Evolutionary conservation across 306 rosid genomes (phyloP).

Genomic region (Geum urbanum): DNA sequence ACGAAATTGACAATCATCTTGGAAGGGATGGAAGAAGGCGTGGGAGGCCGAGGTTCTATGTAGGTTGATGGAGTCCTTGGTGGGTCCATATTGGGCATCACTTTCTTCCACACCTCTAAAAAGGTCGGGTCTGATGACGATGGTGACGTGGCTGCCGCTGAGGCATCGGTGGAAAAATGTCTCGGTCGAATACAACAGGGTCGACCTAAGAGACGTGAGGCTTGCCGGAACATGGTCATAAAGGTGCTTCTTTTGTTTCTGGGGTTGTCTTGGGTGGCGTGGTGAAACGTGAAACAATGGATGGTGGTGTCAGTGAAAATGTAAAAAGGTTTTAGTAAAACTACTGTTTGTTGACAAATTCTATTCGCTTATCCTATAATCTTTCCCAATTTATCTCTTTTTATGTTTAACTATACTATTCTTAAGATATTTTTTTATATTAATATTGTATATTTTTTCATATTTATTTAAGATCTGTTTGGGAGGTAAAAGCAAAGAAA

Average conservation of each 20-base stretch:
- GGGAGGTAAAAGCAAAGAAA: no score
- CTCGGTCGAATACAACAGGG: slow-evolving; percentile 23
- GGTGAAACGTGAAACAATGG: neutral
- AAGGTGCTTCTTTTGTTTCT: neutral
- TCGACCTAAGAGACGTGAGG: slow-evolving; percentile 42
- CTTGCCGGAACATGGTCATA: slow-evolving; percentile 60
- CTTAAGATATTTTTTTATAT: no score
- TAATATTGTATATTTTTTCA: no score
- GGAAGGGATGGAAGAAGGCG: slow-evolving; percentile 55
- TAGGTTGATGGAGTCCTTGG: slow-evolving; percentile 63
- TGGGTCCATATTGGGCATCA: slow-evolving; percentile 51
- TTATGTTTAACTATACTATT: no score
- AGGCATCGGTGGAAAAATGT: slow-evolving; percentile 44
- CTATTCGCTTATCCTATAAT: no score
- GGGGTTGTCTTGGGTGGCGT: neutral
- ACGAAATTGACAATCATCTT: slow-evolving; percentile 80
- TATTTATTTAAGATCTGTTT: no score
- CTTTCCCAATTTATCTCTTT: no score
- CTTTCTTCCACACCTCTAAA: slow-evolving; percentile 58
- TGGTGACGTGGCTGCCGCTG: slow-evolving; percentile 6
- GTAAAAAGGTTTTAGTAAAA: neutral
- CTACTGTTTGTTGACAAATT: no score
- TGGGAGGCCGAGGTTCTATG: slow-evolving; percentile 57
- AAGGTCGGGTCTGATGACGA: slow-evolving; percentile 29
- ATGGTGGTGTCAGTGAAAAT: neutral